Conservation (phyloP, 2,329 filamentous ascomycete genomes). For the Cladosporium sp. region DNA sequence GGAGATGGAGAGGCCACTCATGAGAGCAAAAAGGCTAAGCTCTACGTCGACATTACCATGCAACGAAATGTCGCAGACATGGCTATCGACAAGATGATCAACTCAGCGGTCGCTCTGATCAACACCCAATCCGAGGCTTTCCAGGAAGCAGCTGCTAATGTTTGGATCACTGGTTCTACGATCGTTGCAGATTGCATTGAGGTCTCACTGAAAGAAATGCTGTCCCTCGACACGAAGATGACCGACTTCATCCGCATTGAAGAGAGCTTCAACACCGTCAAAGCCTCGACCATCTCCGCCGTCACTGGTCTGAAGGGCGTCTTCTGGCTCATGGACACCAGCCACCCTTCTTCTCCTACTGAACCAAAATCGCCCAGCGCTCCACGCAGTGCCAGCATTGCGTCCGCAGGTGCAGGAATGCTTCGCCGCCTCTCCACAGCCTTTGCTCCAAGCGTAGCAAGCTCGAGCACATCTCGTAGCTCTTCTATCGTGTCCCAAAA, state of each 20-base stretch:
- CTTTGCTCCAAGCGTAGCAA: conserved; percentile 17
- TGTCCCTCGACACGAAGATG: conserved; percentile 36
- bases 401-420: conserved; percentile 24
- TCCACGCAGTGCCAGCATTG: conserved; percentile 24
- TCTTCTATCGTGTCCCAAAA: conserved; percentile 21
- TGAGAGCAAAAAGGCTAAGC: conserved; percentile 29
- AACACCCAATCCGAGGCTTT: conserved; percentile 36
- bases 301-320: conserved; percentile 42
- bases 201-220: conserved; percentile 39
- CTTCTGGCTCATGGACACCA: conserved; percentile 41
- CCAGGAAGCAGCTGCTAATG: conserved; percentile 41
- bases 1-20: conserved; percentile 23
- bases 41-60: conserved; percentile 43
- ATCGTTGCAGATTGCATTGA: conserved; percentile 44
- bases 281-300: conserved; percentile 37
- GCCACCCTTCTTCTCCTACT: conserved; percentile 13
- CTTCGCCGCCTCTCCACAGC: conserved; percentile 33
- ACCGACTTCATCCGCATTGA: conserved; percentile 46
- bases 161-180: conserved; percentile 42
- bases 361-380: conserved; percentile 9
- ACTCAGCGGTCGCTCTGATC: conserved; percentile 42
- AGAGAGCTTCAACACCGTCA: conserved; percentile 41
- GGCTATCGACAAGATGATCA: conserved; percentile 45
- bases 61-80: conserved; percentile 43
- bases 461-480: conserved; percentile 15